phyloP scores from a whole-genome alignment of 805 yeast species.

The Zygosaccharomyces gambellarensis region DNA sequence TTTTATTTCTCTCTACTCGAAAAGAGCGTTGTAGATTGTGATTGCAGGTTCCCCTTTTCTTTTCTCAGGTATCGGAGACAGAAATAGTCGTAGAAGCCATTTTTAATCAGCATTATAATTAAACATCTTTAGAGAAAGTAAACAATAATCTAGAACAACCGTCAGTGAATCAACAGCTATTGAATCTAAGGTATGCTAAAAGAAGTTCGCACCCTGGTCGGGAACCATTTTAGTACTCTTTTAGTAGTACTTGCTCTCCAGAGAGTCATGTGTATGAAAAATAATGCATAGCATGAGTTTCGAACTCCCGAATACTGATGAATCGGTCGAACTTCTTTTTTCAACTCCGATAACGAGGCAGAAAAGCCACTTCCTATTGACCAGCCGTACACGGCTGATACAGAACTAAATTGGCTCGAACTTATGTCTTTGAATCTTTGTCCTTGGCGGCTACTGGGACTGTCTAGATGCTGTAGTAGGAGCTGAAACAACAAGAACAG shows the following conservation, averaged over 20 bases:
- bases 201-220: too few relatives aligned
- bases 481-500: too few relatives aligned
- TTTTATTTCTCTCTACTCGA: constrained; percentile 1
- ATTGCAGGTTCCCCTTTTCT: constrained; percentile 2
- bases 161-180: too few relatives aligned
- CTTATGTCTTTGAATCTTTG: not conserved
- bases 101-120: not conserved
- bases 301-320: not conserved
- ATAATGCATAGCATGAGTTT: not conserved
- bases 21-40: constrained; percentile 3
- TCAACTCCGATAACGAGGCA: not conserved
- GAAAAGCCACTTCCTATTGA: not conserved
- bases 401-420: not conserved
- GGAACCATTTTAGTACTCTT: too few relatives aligned
- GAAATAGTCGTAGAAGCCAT: not conserved
- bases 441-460: not conserved
- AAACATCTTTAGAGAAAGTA: not conserved
- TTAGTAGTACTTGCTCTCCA: too few relatives aligned
- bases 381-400: not conserved
- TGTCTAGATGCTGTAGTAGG: not conserved
- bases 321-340: not conserved
- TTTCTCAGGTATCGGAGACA: not conserved
- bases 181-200: too few relatives aligned
- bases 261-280: not conserved
- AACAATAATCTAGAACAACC: not conserved